A percentile compares a stretch with the other conserved stretches of the same genome.
phyloP scores from a whole-genome alignment of 441 rosid species.

The Metrosideros polymorpha region DNA sequence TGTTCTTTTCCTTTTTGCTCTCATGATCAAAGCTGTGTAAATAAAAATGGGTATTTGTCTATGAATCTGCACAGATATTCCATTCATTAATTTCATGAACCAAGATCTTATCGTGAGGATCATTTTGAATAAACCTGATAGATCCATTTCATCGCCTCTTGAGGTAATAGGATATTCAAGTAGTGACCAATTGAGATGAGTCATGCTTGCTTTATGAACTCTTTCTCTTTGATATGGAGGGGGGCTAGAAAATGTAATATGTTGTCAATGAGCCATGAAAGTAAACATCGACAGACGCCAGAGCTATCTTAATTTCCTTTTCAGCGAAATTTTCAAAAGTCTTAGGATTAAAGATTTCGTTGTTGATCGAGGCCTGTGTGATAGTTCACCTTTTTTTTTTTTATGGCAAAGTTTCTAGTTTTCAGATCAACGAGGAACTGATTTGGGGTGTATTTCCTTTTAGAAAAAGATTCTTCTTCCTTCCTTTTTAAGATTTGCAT shows the following conservation, averaged over 20 bases:
- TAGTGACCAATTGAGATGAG: background rate
- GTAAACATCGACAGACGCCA: background rate
- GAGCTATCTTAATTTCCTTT: background rate
- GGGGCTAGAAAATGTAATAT: background rate
- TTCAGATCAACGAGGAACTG: background rate
- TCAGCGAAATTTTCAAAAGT: background rate
- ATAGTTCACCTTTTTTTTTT: background rate
- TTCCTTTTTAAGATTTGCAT: too few relatives aligned
- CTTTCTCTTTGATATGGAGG: background rate
- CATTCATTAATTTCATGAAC: background rate
- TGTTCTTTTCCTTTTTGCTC: background rate
- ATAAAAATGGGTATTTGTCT: background rate
- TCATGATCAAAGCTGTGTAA: background rate
- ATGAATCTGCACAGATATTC: background rate
- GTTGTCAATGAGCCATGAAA: background rate
- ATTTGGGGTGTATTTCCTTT: background rate
- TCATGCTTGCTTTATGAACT: background rate
- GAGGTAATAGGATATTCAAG: fast-evolving
- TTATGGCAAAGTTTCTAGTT: background rate
- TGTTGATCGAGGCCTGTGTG: background rate
- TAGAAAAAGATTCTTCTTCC: background rate
- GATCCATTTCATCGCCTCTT: background rate
- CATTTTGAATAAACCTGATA: background rate
- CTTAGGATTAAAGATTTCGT: background rate
- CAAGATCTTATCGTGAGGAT: background rate